Conservation (phyloP, 192 early-diverging fungal species). For the Backusella psychrophila region DNA sequence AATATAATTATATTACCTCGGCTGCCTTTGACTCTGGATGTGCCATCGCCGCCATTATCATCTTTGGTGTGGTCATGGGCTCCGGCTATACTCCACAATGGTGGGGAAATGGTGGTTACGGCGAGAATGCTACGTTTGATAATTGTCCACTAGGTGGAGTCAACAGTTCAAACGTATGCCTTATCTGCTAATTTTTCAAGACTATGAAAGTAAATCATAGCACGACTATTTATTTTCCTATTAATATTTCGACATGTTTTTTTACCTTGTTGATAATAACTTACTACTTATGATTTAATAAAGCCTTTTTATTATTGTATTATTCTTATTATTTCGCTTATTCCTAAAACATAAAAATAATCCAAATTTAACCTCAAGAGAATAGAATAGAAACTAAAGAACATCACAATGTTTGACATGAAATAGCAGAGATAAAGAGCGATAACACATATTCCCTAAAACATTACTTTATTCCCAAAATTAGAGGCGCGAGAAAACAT, state of each 20-base stretch:
- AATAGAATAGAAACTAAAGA: background rate
- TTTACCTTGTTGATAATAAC: background rate
- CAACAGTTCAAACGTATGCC: slow-evolving; percentile 11
- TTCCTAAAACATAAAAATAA: background rate
- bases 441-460: too few species aligned
- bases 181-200: background rate
- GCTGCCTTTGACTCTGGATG: slow-evolving; percentile 58
- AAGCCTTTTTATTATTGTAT: background rate
- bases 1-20: slow-evolving; percentile 70
- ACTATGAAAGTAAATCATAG: too few species aligned
- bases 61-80: slow-evolving; percentile 40
- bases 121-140: slow-evolving; percentile 12
- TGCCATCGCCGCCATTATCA: slow-evolving; percentile 44
- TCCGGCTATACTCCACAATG: slow-evolving; percentile 22
- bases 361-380: background rate
- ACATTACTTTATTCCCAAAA: too few species aligned
- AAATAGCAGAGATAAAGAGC: background rate
- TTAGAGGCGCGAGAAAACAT: too few species aligned
- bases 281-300: background rate
- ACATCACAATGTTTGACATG: background rate
- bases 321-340: background rate
- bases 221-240: background rate
- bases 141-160: slow-evolving; percentile 19
- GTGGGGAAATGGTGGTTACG: slow-evolving; percentile 30
- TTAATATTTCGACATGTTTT: background rate